These are phyloP conservation scores for Phytophthora pistaciae DNA, from an alignment of 352 stramenopile species.

Conservation along the genomic window DNA sequence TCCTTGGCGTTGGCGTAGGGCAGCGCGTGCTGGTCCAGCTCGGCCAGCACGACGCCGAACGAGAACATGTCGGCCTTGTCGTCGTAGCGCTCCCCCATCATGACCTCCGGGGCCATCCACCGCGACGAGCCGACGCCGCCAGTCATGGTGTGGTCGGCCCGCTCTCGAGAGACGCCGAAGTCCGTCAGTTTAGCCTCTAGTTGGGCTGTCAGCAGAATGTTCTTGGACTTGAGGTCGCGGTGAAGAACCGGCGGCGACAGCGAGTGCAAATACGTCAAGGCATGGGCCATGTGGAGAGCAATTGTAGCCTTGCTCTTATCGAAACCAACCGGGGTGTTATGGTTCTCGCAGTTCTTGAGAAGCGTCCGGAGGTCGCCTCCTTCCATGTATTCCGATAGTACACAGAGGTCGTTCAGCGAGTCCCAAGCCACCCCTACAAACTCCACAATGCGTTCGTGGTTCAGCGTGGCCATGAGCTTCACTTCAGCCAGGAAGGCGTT, in stretches of 20 bases:
- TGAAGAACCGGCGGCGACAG: constrained; percentile 39
- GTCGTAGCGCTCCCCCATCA: constrained; percentile 54
- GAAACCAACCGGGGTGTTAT: constrained; percentile 28
- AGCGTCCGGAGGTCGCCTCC: constrained; percentile 45
- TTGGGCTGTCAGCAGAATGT: constrained; percentile 39
- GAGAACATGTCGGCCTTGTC: constrained; percentile 61
- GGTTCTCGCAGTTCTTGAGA: constrained; percentile 41
- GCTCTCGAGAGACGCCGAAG: constrained; percentile 49
- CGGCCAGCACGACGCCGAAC: constrained; percentile 51
- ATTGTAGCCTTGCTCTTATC: constrained; percentile 44
- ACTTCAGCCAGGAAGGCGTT: constrained; percentile 43
- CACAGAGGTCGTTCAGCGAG: constrained; percentile 46
- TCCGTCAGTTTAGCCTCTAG: constrained; percentile 46
- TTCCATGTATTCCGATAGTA: constrained; percentile 64
- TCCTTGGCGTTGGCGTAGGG: constrained; percentile 45
- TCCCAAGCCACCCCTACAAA: constrained; percentile 67
- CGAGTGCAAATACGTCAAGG: constrained; percentile 53
- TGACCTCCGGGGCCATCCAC: constrained; percentile 58
- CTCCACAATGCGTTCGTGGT: constrained; percentile 53
- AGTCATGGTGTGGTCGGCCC: constrained; percentile 45
- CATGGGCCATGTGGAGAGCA: constrained; percentile 41
- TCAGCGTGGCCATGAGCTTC: constrained; percentile 45
- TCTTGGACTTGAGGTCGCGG: constrained; percentile 47
- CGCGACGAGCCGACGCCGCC: constrained; percentile 45
- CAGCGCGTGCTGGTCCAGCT: constrained; percentile 44